These are phyloP conservation scores for Cercospora zeina DNA, from an alignment of 2,329 filamentous ascomycete species.

Conservation along the genomic window DNA sequence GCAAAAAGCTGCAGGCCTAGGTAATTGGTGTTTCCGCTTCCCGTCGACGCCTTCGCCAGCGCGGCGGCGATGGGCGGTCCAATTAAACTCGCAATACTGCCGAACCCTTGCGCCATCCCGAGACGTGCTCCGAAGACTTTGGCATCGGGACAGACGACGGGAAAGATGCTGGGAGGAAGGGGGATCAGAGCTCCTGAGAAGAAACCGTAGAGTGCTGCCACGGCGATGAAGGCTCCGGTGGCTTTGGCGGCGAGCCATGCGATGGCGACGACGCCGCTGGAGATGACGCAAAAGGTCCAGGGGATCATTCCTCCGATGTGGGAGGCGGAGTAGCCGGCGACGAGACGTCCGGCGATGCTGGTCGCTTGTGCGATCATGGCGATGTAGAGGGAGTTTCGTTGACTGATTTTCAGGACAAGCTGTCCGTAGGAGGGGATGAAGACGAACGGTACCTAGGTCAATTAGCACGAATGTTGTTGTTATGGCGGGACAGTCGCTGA, in stretches of 20 bases:
- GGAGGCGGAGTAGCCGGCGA: conserved; percentile 54
- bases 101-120: conserved; percentile 51
- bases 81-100: conserved; percentile 47
- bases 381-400: conserved; percentile 54
- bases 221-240: conserved; percentile 44
- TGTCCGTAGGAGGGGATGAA: conserved; percentile 46
- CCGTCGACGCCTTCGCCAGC: conserved; percentile 32
- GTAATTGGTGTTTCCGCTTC: conserved; percentile 29
- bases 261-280: conserved; percentile 53
- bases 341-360: conserved; percentile 55
- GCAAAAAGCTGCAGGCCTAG: conserved; percentile 38
- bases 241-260: conserved; percentile 57
- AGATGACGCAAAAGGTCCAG: conserved; percentile 52
- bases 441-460: conserved; percentile 43
- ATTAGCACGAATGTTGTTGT: no score
- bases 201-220: conserved; percentile 49
- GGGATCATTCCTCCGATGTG: conserved; percentile 56
- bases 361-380: conserved; percentile 60
- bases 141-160: conserved; percentile 49
- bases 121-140: conserved; percentile 50
- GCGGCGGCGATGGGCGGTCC: conserved; percentile 52
- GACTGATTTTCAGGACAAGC: conserved; percentile 44
- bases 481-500: no score
- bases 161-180: conserved; percentile 48
- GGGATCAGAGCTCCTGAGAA: conserved; percentile 50